phyloP scores from a whole-genome alignment of 768 basidiomycete genomes.

The Lentinus tigrinus region DNA sequence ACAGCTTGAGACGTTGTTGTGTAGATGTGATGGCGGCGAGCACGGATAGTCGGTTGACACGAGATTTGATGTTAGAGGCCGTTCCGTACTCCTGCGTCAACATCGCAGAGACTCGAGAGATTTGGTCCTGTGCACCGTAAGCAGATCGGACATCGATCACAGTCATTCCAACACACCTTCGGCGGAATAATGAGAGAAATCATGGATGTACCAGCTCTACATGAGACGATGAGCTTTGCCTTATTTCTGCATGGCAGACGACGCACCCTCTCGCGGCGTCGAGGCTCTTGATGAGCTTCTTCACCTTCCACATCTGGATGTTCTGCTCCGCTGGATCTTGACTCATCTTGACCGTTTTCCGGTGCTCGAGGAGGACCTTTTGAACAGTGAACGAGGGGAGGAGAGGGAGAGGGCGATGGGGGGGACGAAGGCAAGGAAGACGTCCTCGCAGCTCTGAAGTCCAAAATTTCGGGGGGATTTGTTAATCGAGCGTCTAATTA shows the following conservation, averaged over 20 bases:
- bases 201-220: conserved; percentile 95
- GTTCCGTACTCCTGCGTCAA: conserved; percentile 98
- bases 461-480: conserved; percentile 12
- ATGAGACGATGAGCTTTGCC: conserved; percentile 24
- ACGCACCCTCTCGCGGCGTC: conserved; percentile 86
- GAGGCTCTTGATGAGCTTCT: conserved; percentile 98
- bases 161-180: conserved; percentile 50
- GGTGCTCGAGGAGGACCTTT: conserved; percentile 11
- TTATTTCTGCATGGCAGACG: neutral
- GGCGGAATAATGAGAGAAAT: conserved; percentile 97
- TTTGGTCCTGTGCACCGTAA: conserved; percentile 66
- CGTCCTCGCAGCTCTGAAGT: neutral
- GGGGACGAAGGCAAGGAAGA: neutral
- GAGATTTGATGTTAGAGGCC: conserved; percentile 99
- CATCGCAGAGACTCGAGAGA: conserved; percentile 92
- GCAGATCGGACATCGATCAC: conserved; percentile 15
- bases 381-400: neutral
- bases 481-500: neutral
- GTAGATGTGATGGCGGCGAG: conserved; percentile 98
- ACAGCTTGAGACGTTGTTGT: conserved; percentile 95
- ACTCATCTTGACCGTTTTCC: conserved; percentile 57
- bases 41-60: conserved; percentile 96
- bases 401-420: neutral
- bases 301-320: conserved; percentile 98
- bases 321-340: conserved; percentile 89